Base-by-base conservation (phyloP, 495 filamentous ascomycete species). In the Coniosporium apollinis region DNA sequence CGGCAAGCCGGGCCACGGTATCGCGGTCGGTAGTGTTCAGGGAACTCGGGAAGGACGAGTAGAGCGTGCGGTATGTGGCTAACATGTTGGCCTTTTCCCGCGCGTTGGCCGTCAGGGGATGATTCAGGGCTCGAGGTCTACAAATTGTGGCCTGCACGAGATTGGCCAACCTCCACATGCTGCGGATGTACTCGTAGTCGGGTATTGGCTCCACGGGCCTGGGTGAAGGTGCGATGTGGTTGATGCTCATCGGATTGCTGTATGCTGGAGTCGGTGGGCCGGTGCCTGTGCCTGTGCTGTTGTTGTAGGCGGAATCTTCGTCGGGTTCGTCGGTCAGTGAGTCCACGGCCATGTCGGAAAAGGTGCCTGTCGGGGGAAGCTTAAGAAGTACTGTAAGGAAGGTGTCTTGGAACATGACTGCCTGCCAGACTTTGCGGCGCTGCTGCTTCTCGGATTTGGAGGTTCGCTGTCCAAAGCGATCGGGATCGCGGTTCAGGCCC, bases 351-450 rank as follows among this genome's bases (percentile, higher is more conserved):
- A 81, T 74, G 49, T 82, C 77, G 5, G 70, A 76, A 51, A 81
- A 76, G 1, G 70, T 80, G n/a, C 74, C 69, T 21, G 61, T 69
- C 1, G 77, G 77, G 0, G 77, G 77, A 0, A 82, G 61, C 20
- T 76, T 74, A 9, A 82, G 62, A 2, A 81, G 66, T 9, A 82
- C 72, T n/a, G 74, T 79, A 3, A 82, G 62, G 57, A 81, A 81
- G 10, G 77, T 82, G 48, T 82, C 77, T 51, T 82, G 77, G 11
- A 80, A 64, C 7, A 81, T 56, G 9, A 82, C 72, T 3, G 76
- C 74, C 48, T 81, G 76, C 77, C 77, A 82, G 0, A 82, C 58
- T 48, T 79, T 80, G 20, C 76, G 62, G 10, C 77, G 63, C 40
- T 76, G 66, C 44, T 80, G 72, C 45, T 77, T 80, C 34, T 81